Percentiles rank a stretch among this genome's conserved stretches.
phyloP scores from a whole-genome alignment of 73 alveolate genomes.

The Tetrahymena elliotti region DNA sequence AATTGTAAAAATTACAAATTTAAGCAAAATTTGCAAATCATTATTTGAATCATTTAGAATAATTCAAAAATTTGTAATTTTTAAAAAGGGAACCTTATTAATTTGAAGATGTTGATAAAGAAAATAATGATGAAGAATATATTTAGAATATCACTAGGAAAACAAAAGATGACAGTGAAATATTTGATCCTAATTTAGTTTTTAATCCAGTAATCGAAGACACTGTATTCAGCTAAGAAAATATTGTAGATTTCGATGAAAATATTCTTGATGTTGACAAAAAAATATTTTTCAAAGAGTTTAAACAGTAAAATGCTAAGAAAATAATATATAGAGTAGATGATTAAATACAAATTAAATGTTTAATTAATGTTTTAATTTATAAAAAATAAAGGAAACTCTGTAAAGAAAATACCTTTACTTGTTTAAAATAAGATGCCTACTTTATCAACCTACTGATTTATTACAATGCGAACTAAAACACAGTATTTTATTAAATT shows the following conservation, averaged over 20 bases:
- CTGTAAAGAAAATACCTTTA: background rate
- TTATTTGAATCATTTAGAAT: too few species aligned
- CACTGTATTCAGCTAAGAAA: background rate
- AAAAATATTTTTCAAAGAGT: background rate
- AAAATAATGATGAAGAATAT: background rate
- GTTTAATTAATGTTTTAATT: background rate
- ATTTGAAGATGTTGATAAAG: background rate
- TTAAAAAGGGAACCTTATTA: background rate
- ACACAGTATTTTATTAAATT: background rate
- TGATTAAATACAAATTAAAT: background rate
- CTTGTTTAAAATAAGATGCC: background rate
- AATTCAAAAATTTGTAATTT: background rate
- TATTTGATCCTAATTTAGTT: background rate
- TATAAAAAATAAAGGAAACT: background rate
- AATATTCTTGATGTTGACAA: background rate
- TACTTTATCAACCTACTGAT: background rate
- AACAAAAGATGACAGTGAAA: background rate
- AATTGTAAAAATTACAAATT: background rate
- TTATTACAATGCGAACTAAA: background rate
- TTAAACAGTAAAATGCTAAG: background rate
- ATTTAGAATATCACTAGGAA: background rate
- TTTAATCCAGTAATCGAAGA: background rate
- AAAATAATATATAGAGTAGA: background rate
- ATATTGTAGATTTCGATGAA: background rate
- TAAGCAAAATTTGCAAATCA: background rate